Evolutionary conservation across 306 rosid species (phyloP), one percentile per base, ranked within the genome.

Genomic region (Fragaria nilgerrensis): DNA sequence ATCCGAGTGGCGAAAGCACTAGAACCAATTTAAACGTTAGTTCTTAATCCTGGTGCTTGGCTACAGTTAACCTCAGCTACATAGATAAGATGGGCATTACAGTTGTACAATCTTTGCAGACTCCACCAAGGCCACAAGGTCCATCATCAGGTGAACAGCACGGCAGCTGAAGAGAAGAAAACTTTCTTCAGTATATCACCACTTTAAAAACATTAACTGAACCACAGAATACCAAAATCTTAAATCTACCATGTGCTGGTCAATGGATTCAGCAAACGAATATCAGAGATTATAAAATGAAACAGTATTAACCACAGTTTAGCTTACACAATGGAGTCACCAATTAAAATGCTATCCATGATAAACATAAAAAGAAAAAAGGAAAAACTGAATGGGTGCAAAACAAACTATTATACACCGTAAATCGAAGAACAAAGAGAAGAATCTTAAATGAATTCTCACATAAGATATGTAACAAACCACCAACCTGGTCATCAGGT

Each of bases 1-100:
- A 87, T 95, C 98, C 12, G 86, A 86, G 88, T 90, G 97, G 75
- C 88, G 97, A 86, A 95, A 95, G 85, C 98, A 95, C 98, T 95
- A 84, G 71, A 80, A 86, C 48, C 80, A 88, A 76, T 75, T 68
- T 77, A 52, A 85, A 72, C 45, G 77, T 86, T 58, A 89, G 88
- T 80, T 80, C 55, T 72, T 78, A 45, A 68, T 55, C 76, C 67
- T 53, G 41, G 41, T 74, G 36, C 22, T 55, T n/a, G n/a, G 15
- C 23, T 56, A 56, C 47, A 44, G 37, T 36, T 55, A 56, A 75
- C 77, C 44, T 73, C 68, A 45, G 36, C 56, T 44, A 69, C 17
- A 76, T 52, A 53, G 27, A 70, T 79, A 77, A 72, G 71, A 80
- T 64, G 82, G 81, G 72, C 75, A 84, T 88, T 90, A 94, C 97